Evolutionary conservation across 1,284 basidiomycete genomes (phyloP), one percentile per base, ranked within the genome.

Genomic region (Ceratobasidium sp.): DNA sequence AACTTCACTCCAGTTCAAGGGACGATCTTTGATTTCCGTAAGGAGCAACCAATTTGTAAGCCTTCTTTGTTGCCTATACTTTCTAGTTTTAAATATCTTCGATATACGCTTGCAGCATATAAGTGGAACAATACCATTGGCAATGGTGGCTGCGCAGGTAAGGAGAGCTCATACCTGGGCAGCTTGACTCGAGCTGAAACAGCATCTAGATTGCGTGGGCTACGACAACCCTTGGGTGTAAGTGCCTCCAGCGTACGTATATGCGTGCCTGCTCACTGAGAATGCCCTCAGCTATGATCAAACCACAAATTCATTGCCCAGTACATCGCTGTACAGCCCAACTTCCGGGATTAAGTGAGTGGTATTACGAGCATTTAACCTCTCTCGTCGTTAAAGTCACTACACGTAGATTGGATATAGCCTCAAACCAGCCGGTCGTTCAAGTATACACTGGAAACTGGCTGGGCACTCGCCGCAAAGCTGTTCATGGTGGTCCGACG

Each of bases 161-260:
- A 57, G 38, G 23, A 54, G 28, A 40, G 10, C 28, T 17, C 13
- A 33, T 38, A 40, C 2, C 10, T 48, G 38, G 10, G 26, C 23
- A 74, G 26, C 42, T 57, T 50, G 23, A 44, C n/a, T 28, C 38
- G 15, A 10, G 20, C 50, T 68, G 17, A 52, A 15, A 44, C n/a
- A 54, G 77, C n/a, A 5, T 46, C 13, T 74, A 87, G 87, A 83
- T 62, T 87, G 87, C 70, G 83, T 85, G 20, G 87, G 87, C 0
- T 87, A 86, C 77, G 88, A 89, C 79, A 88, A 87, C 76, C 85
- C 84, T 77, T 88, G 86, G 86, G 81, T 89, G 33, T 88, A 87
- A 50, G 77, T 78, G 0, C 15, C 33, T 13, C 57, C 50, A 28
- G 65, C 67, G 20, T 74, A 9, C 50, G 13, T n/a, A 40, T 9